Evolutionary conservation across 2,329 filamentous ascomycete species (phyloP).

Genomic region (Curvularia spicifera): DNA sequence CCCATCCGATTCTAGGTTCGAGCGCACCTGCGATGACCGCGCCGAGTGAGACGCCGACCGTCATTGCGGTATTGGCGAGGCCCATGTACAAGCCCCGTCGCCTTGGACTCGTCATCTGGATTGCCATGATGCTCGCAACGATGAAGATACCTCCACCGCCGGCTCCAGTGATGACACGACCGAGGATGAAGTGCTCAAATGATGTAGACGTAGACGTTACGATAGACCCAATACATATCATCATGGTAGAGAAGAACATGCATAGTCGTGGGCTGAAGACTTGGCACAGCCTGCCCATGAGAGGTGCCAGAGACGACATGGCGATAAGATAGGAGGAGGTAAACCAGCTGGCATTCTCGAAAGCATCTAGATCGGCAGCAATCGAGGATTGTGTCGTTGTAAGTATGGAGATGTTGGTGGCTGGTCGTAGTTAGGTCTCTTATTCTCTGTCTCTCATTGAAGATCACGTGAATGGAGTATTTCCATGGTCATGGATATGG

Average conservation of each 20-base stretch:
- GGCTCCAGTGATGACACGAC: slow-evolving; percentile 70
- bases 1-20: slow-evolving; percentile 71
- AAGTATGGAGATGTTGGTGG: slow-evolving; percentile 78
- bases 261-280: slow-evolving; percentile 74
- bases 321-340: slow-evolving; percentile 72
- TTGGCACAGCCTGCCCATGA: slow-evolving; percentile 74
- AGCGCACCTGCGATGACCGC: slow-evolving; percentile 73
- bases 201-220: slow-evolving; percentile 67
- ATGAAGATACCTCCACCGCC: slow-evolving; percentile 76
- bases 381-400: slow-evolving; percentile 81
- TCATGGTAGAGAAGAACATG: slow-evolving; percentile 65
- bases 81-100: slow-evolving; percentile 76
- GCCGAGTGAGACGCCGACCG: slow-evolving; percentile 72
- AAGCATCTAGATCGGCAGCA: slow-evolving; percentile 75
- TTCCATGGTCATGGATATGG: neutral
- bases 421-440: slow-evolving; percentile 36
- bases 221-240: slow-evolving; percentile 67
- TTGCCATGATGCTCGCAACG: slow-evolving; percentile 74
- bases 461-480: slow-evolving; percentile 3
- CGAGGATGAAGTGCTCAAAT: slow-evolving; percentile 70
- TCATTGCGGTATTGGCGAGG: slow-evolving; percentile 74
- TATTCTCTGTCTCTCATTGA: neutral
- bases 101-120: slow-evolving; percentile 73
- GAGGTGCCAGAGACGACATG: slow-evolving; percentile 65
- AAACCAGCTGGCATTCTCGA: slow-evolving; percentile 78